These are phyloP conservation scores for Neurospora sp. DNA, from an alignment of 495 filamentous ascomycete species.

Conservation along the genomic window DNA sequence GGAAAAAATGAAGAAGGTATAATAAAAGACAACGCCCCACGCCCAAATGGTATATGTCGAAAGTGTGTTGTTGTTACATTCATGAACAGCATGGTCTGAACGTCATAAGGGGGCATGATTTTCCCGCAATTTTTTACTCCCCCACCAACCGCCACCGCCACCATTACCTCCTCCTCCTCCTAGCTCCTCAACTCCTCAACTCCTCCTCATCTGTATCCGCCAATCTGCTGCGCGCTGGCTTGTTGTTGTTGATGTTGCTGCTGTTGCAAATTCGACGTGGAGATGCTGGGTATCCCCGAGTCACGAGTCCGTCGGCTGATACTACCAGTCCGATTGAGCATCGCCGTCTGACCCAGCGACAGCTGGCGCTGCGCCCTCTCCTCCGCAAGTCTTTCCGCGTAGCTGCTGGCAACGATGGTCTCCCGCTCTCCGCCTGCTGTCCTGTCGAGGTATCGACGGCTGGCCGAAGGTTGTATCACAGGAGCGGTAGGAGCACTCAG, in stretches of 20 bases:
- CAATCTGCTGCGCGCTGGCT: neutral
- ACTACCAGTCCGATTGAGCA: constrained; percentile 33
- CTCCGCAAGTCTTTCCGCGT: constrained; percentile 29
- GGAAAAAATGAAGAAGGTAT: neutral
- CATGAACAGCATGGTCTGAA: constrained; percentile 9
- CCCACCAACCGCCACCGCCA: neutral
- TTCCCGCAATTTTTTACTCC: constrained; percentile 15
- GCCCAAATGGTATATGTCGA: neutral
- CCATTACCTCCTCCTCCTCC: neutral
- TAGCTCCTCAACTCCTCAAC: neutral
- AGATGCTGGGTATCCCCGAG: constrained; percentile 21
- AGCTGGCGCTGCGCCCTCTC: constrained; percentile 32
- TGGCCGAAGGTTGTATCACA: constrained; percentile 14
- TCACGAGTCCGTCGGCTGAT: constrained; percentile 30
- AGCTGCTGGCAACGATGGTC: constrained; percentile 11
- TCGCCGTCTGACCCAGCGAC: constrained; percentile 27
- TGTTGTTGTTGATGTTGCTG: neutral
- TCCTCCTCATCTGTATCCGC: neutral
- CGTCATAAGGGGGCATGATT: constrained; percentile 12
- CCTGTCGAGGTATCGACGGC: constrained; percentile 39
- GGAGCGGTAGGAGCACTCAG: constrained; percentile 18
- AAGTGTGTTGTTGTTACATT: constrained; percentile 13
- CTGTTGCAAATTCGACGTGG: neutral
- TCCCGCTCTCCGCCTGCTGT: constrained; percentile 29
- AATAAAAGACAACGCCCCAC: neutral